Evolutionary conservation across 2,329 filamentous ascomycete species (phyloP), one percentile per base, ranked within the genome.

Genomic region (Pyrenochaeta sp.): DNA sequence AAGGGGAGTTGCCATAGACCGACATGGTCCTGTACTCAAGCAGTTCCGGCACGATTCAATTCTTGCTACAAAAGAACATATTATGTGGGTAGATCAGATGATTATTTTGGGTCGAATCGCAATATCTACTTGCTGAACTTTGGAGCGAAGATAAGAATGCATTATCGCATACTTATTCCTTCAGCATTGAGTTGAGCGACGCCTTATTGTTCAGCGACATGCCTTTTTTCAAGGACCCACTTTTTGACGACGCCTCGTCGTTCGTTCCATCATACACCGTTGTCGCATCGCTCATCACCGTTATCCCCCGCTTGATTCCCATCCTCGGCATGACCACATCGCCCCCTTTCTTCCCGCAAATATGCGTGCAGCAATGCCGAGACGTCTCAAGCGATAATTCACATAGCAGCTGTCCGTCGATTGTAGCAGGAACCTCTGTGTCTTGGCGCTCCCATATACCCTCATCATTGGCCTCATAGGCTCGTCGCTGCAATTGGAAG

Each of bases 401-500:
- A 14, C 42, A 41, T 20, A 54, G 47, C 20, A 33, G 42, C 21
- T 54, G 46, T n/a, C 42, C 47, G 30, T 54, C 43, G 21, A 41
- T 30, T 27, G 49, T 54, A 9, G 43, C 35, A 27, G 51, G 51
- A 1, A 54, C 41, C 14, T 54, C 51, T 23, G 27, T 45, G 6
- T 45, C 39, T 10, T 39, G 17, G 37, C 46, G 32, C 20, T 43
- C 40, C 45, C 45, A 54, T 17, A 45, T 49, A 4, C 43, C 42
- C n/a, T 51, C 32, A 1, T 45, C 49, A 20, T 51, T 39, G 1
- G 42, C 52, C 14, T 68, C 64, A 45, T 65, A 64, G 1, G 63
- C 67, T n/a, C 67, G 55, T 3, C 64, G 56, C 35, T 70, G 67
- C 1, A 68, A 49, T 18, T 70, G 66, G 44, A 62, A 64, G 1